phyloP scores from a whole-genome alignment of 1,284 basidiomycete species.

The Ganoderma lucidum region DNA sequence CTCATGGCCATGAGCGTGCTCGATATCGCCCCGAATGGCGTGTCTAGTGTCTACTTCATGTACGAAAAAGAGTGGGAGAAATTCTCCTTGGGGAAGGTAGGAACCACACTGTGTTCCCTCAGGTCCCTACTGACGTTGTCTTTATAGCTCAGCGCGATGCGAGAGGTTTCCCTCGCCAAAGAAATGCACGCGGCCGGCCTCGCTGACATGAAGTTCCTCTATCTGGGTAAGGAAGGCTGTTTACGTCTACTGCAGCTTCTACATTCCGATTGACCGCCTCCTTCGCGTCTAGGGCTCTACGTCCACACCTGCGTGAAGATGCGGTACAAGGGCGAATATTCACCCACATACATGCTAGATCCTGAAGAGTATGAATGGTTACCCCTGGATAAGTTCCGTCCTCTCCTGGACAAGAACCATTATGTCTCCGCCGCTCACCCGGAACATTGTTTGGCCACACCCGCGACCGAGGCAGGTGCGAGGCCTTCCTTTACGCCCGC shows the following conservation, averaged over 20 bases:
- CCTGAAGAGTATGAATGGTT: slow-evolving; percentile 87
- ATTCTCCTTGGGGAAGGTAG: slow-evolving; percentile 85
- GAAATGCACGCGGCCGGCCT: slow-evolving; percentile 82
- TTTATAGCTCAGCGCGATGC: slow-evolving; percentile 79
- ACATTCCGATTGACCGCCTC: neutral
- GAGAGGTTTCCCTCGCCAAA: slow-evolving; percentile 76
- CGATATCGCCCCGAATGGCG: slow-evolving; percentile 90
- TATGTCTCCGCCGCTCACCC: slow-evolving; percentile 76
- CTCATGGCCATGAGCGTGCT: slow-evolving; percentile 91
- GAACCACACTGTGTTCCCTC: slow-evolving; percentile 4
- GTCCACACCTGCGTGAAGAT: slow-evolving; percentile 95
- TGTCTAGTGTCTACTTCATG: slow-evolving; percentile 97
- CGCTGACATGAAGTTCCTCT: slow-evolving; percentile 68
- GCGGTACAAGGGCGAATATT: slow-evolving; percentile 95
- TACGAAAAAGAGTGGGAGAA: slow-evolving; percentile 85
- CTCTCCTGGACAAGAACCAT: slow-evolving; percentile 67
- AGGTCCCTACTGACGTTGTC: neutral
- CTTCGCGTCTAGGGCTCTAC: slow-evolving; percentile 76
- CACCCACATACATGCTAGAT: slow-evolving; percentile 89
- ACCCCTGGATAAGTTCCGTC: slow-evolving; percentile 67
- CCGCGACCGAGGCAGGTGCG: slow-evolving; percentile 21
- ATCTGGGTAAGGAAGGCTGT: slow-evolving; percentile 75
- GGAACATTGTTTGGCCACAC: slow-evolving; percentile 54
- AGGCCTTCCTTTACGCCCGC: neutral
- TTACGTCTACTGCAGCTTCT: neutral